Conservation (phyloP, 106 monocot species). For the Posidonia australis region DNA sequence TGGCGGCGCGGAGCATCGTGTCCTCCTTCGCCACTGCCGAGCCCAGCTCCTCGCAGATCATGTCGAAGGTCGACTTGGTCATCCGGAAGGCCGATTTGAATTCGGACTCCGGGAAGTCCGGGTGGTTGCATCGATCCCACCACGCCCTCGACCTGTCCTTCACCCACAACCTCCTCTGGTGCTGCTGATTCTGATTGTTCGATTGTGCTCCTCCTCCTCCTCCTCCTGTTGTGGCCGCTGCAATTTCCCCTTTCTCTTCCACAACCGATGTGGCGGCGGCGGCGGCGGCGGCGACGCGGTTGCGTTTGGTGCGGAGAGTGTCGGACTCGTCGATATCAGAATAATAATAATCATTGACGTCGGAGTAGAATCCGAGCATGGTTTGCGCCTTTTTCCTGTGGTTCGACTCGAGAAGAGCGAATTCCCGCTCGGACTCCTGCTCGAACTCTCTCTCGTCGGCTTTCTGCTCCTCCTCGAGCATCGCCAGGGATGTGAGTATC, state of each 20-base stretch:
- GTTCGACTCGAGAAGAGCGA: slow-evolving; percentile 26
- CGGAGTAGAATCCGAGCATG: slow-evolving; percentile 26
- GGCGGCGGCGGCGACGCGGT: slow-evolving; percentile 10
- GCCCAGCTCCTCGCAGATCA: slow-evolving; percentile 38
- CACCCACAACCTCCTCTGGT: slow-evolving; percentile 38
- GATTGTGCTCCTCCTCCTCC: background rate
- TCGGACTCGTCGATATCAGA: slow-evolving; percentile 31
- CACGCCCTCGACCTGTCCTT: slow-evolving; percentile 47
- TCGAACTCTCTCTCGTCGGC: slow-evolving; percentile 16
- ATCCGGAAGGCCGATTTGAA: slow-evolving; percentile 41
- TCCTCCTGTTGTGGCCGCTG: background rate
- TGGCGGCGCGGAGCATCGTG: slow-evolving; percentile 58
- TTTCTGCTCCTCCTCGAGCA: slow-evolving; percentile 31
- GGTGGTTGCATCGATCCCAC: slow-evolving; percentile 46
- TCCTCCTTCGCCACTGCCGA: slow-evolving; percentile 45
- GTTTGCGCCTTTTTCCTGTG: slow-evolving; percentile 12
- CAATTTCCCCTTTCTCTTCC: background rate
- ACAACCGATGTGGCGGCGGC: slow-evolving; percentile 5
- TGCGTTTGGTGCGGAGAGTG: slow-evolving; percentile 7
- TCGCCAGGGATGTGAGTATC: slow-evolving; percentile 36
- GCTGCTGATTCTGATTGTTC: background rate
- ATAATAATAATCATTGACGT: slow-evolving; percentile 22
- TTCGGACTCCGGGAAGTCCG: slow-evolving; percentile 39
- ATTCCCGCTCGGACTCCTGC: slow-evolving; percentile 10
- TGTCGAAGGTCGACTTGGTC: slow-evolving; percentile 37